Conservation (phyloP, 257 asterid genomes). For the Nicotiana obtusifolia region DNA sequence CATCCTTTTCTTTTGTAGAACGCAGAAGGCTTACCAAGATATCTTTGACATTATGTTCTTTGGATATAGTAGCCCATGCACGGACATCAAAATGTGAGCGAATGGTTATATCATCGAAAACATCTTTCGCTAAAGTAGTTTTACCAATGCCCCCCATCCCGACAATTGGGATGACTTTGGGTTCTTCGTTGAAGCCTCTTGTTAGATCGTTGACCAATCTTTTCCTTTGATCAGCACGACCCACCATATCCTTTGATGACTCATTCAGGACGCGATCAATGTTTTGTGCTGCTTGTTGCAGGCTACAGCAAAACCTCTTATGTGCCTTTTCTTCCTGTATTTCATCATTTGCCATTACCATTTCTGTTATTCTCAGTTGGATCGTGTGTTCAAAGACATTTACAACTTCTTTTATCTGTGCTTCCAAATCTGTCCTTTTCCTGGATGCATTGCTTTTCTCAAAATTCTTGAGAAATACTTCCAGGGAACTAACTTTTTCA, state of each 20-base stretch:
- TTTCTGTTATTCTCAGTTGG: no score
- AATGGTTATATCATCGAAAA: background rate
- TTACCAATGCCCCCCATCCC: constrained; percentile 18
- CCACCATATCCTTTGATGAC: background rate
- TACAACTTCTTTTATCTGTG: no score
- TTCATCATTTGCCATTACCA: no score
- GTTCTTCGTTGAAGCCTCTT: background rate
- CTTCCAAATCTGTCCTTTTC: no score
- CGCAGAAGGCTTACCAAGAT: background rate
- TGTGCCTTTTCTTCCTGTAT: no score
- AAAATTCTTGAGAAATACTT: background rate
- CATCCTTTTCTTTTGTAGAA: background rate
- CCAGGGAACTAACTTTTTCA: background rate
- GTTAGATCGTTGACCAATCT: no score
- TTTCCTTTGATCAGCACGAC: no score
- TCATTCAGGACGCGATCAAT: background rate
- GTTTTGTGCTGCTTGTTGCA: background rate
- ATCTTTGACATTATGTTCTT: background rate
- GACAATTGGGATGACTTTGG: background rate
- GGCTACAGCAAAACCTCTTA: background rate
- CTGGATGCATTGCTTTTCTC: background rate
- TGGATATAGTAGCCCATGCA: constrained; percentile 3
- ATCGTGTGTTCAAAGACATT: no score
- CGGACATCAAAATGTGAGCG: background rate
- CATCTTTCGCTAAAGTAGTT: constrained; percentile 10